Percentiles rank a stretch among this genome's conserved stretches.
These are phyloP conservation scores for Biscogniauxia marginata DNA, from an alignment of 2,329 filamentous ascomycete genomes.

Conservation along the genomic window DNA sequence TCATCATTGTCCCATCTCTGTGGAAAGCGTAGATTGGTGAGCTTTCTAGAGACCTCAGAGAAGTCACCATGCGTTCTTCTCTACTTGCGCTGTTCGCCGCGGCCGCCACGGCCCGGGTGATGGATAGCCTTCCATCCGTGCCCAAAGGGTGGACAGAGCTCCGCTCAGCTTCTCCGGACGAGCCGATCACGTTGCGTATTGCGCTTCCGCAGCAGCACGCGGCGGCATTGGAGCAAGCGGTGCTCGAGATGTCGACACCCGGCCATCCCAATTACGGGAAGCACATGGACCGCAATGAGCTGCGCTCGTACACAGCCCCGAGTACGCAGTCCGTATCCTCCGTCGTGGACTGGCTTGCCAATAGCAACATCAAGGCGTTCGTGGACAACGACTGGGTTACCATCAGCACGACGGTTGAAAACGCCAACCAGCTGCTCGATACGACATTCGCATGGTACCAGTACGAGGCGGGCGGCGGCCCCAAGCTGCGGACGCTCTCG, in stretches of 20 bases:
- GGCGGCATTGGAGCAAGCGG: constrained; percentile 40
- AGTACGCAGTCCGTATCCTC: constrained; percentile 37
- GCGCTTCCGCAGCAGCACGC: constrained; percentile 29
- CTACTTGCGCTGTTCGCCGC: constrained; percentile 26
- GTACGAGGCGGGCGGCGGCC: constrained; percentile 38
- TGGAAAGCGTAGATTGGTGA: neutral
- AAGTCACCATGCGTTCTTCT: constrained; percentile 25
- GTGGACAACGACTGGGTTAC: constrained; percentile 42
- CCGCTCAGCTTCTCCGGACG: constrained; percentile 22
- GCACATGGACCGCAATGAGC: constrained; percentile 47
- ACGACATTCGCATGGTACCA: constrained; percentile 44
- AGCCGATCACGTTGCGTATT: constrained; percentile 24
- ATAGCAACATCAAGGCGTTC: constrained; percentile 36
- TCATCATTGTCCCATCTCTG: neutral
- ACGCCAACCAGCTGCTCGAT: constrained; percentile 45
- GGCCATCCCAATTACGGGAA: constrained; percentile 46
- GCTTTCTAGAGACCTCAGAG: neutral
- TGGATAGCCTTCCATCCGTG: constrained; percentile 26
- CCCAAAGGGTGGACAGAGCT: constrained; percentile 29
- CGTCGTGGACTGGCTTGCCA: constrained; percentile 45
- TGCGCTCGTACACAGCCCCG: constrained; percentile 48
- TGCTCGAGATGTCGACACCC: constrained; percentile 50
- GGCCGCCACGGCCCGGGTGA: constrained; percentile 29
- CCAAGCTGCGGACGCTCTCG: constrained; percentile 39
- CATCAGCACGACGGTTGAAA: constrained; percentile 39